Evolutionary conservation across 1,139 yeast genomes (phyloP).

Genomic region (Lodderomyces oxycetoniae): DNA sequence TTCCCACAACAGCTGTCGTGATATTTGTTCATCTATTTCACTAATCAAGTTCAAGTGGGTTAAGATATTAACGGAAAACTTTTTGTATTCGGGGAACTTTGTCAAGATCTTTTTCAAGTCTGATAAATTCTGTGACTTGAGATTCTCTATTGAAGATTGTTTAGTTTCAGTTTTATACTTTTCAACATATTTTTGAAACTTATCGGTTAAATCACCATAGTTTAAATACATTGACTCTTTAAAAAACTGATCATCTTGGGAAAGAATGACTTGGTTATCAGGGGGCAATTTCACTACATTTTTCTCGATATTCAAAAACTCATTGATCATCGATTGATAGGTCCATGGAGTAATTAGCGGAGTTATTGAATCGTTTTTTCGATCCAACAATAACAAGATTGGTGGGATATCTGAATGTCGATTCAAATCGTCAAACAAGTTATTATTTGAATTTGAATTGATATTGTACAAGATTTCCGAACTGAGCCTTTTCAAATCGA

Average conservation of each 20-base stretch:
- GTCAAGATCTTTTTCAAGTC: conserved; percentile 90
- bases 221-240: conserved; percentile 78
- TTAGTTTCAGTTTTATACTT: conserved; percentile 79
- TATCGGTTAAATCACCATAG: conserved; percentile 92
- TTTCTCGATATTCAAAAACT: conserved; percentile 72
- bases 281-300: conserved; percentile 64
- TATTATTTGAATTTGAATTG: conserved; percentile 50
- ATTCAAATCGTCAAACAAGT: conserved; percentile 65
- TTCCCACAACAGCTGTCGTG: conserved; percentile 64
- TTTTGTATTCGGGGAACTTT: conserved; percentile 88
- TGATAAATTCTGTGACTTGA: conserved; percentile 63
- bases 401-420: conserved; percentile 62
- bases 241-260: conserved; percentile 66
- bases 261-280: conserved; percentile 28
- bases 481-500: conserved; percentile 61
- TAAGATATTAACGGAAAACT: conserved; percentile 81
- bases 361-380: conserved; percentile 87
- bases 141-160: conserved; percentile 52
- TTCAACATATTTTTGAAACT: conserved; percentile 79
- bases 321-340: conserved; percentile 96
- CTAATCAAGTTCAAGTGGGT: conserved; percentile 89
- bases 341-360: conserved; percentile 96
- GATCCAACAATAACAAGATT: conserved; percentile 68
- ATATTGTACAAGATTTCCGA: conserved; percentile 61
- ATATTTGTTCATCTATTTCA: conserved; percentile 72